A percentile compares a stretch with the other conserved stretches of the same genome.
phyloP scores from a whole-genome alignment of 495 filamentous ascomycete genomes.

The Penicillium canariense region DNA sequence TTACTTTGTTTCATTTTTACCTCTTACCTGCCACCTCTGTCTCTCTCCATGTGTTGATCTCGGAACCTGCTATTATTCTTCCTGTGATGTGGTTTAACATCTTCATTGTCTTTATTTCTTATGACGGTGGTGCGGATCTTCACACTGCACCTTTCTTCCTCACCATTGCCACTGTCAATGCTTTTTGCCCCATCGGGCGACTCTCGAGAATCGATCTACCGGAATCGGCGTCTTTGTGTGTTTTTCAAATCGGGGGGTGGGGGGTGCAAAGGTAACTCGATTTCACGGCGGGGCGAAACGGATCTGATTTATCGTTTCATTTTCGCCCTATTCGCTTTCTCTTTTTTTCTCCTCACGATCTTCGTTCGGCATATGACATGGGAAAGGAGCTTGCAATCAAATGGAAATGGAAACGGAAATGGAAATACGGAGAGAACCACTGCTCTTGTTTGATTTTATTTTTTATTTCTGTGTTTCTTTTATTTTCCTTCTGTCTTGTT shows the following conservation, averaged over 20 bases:
- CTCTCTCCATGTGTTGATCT: slow-evolving; percentile 20
- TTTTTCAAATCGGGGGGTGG: slow-evolving; percentile 6
- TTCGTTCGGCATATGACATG: slow-evolving; percentile 27
- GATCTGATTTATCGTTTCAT: background rate
- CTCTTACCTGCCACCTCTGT: background rate
- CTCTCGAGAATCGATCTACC: slow-evolving; percentile 11
- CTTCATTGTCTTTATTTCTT: slow-evolving; percentile 27
- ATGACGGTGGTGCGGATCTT: slow-evolving; percentile 19
- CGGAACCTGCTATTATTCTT: slow-evolving; percentile 19
- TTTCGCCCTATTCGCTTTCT: background rate
- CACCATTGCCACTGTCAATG: slow-evolving; percentile 24
- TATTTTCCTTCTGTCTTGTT: background rate
- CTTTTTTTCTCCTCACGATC: slow-evolving; percentile 19
- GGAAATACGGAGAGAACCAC: slow-evolving; percentile 23
- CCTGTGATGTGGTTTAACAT: slow-evolving; percentile 13
- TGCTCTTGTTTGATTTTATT: background rate
- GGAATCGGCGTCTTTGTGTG: slow-evolving; percentile 24
- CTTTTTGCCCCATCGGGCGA: slow-evolving; percentile 7
- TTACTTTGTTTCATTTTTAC: slow-evolving; percentile 13
- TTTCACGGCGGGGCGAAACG: background rate
- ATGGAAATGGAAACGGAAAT: slow-evolving; percentile 11
- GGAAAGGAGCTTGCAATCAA: slow-evolving; percentile 10
- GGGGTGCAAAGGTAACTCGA: slow-evolving; percentile 1
- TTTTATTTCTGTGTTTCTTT: background rate
- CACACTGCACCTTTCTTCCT: slow-evolving; percentile 10